phyloP scores from a whole-genome alignment of 345 rosid species.

The Cardamine chenopodiifolia region DNA sequence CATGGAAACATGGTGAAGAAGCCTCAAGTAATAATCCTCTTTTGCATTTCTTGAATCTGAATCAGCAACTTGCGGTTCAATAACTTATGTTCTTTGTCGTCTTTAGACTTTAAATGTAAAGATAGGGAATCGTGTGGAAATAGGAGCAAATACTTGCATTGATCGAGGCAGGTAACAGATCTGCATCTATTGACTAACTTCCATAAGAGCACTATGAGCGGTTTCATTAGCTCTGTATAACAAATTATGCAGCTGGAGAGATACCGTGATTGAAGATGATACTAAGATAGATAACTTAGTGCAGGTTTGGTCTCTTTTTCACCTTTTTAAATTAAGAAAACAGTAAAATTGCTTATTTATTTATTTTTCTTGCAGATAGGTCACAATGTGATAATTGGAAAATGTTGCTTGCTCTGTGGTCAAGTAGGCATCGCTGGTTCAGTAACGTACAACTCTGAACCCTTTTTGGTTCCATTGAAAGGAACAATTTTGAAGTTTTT shows the following conservation, averaged over 20 bases:
- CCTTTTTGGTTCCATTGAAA: slow-evolving; percentile 34
- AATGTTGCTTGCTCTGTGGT: slow-evolving; percentile 80
- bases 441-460: slow-evolving; percentile 40
- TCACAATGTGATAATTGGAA: slow-evolving; percentile 77
- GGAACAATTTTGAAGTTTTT: slow-evolving; percentile 17
- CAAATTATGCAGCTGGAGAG: slow-evolving; percentile 74
- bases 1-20: slow-evolving; percentile 71
- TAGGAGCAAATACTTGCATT: slow-evolving; percentile 83
- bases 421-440: slow-evolving; percentile 93
- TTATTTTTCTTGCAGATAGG: slow-evolving; percentile 53
- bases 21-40: slow-evolving; percentile 58
- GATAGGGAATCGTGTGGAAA: slow-evolving; percentile 73
- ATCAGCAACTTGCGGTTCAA: neutral
- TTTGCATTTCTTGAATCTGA: slow-evolving; percentile 32
- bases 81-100: neutral
- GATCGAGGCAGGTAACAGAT: slow-evolving; percentile 73
- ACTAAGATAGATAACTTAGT: slow-evolving; percentile 86
- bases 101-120: slow-evolving; percentile 56
- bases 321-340: neutral
- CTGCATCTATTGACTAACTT: slow-evolving; percentile 12
- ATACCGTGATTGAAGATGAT: slow-evolving; percentile 68
- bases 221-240: slow-evolving; percentile 3
- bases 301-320: slow-evolving; percentile 49
- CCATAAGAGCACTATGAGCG: neutral
- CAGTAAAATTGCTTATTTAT: neutral